A percentile compares a stretch with the other conserved stretches of the same genome.
Conservation (phyloP, 305 asterid genomes). For the Vinca major region DNA sequence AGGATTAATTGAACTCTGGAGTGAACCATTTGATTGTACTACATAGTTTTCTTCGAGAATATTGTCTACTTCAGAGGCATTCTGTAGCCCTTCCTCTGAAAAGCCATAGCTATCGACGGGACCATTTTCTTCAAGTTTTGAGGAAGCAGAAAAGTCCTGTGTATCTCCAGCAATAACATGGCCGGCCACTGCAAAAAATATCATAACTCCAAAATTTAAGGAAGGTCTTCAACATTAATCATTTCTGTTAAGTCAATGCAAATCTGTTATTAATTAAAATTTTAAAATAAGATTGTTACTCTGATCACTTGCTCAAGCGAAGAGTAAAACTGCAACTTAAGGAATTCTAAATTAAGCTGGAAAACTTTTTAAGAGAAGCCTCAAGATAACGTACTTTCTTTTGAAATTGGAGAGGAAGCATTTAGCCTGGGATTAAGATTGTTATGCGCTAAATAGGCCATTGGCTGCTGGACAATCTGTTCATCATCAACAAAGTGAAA, state of each 20-base stretch:
- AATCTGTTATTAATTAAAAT: background rate
- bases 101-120: conserved; percentile 42
- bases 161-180: conserved; percentile 57
- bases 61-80: conserved; percentile 49
- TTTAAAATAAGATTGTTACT: background rate
- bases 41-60: conserved; percentile 50
- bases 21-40: conserved; percentile 63
- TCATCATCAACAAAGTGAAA: conserved; percentile 84
- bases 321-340: background rate
- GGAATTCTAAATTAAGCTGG: background rate
- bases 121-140: conserved; percentile 46
- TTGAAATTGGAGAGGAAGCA: conserved; percentile 44
- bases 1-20: conserved; percentile 48
- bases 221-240: background rate
- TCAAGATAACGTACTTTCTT: conserved; percentile 48
- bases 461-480: conserved; percentile 57
- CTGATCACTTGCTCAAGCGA: background rate
- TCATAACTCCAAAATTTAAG: background rate
- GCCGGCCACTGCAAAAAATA: conserved; percentile 40
- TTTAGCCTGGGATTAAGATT: conserved; percentile 51
- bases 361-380: background rate
- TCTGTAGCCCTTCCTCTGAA: conserved; percentile 51
- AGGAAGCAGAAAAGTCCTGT: conserved; percentile 38
- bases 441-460: conserved; percentile 53
- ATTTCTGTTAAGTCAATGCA: background rate